Percentiles rank a stretch among this genome's conserved stretches.
These are phyloP conservation scores for Purshia tridentata DNA, from an alignment of 306 rosid species.

Conservation along the genomic window DNA sequence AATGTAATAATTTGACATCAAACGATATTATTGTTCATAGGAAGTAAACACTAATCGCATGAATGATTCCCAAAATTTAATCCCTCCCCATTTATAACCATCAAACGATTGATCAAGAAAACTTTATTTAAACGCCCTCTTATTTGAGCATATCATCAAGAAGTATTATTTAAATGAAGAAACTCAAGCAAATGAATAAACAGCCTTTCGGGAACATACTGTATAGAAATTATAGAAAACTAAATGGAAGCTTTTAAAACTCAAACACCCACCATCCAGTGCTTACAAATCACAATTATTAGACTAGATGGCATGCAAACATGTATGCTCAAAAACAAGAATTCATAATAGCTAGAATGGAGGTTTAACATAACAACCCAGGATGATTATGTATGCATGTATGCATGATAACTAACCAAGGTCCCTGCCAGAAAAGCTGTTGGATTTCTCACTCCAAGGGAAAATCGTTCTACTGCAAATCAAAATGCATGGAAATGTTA, in stretches of 20 bases:
- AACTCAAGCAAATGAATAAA: not conserved
- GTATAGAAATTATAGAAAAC: not conserved
- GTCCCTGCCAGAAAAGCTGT: conserved; percentile 66
- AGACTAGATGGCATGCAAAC: not conserved
- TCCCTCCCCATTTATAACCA: not conserved
- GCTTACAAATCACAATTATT: not conserved
- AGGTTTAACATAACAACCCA: not conserved
- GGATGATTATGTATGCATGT: not conserved
- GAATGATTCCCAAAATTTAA: not conserved
- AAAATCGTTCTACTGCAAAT: conserved; percentile 61
- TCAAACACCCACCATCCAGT: not conserved
- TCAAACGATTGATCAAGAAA: not conserved
- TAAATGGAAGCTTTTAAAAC: not conserved
- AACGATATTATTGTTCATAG: not conserved
- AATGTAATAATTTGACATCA: not conserved
- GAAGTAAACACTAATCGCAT: too few relatives aligned
- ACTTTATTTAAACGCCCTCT: not conserved
- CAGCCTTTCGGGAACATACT: not conserved
- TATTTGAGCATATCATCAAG: not conserved
- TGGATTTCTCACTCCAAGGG: conserved; percentile 63
- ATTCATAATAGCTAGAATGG: not conserved
- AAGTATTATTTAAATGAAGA: not conserved
- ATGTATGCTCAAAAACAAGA: not conserved
- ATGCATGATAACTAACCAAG: conserved; percentile 41
- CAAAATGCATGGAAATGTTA: conserved; percentile 25